phyloP scores from a whole-genome alignment of 2,329 filamentous ascomycete genomes.

The Pseudocercospora fijiensis region DNA sequence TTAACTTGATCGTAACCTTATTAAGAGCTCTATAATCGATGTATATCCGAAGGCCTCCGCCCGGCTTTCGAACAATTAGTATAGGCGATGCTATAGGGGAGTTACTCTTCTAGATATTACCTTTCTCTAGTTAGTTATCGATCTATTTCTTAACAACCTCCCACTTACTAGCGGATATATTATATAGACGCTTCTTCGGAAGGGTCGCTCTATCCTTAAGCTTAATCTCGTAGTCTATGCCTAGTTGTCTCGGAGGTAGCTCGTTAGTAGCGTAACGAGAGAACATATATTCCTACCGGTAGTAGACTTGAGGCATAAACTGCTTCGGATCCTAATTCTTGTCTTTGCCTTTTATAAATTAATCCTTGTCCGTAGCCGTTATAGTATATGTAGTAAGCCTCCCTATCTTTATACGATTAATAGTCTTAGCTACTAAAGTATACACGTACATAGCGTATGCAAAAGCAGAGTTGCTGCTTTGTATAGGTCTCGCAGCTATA shows the following conservation, averaged over 20 bases:
- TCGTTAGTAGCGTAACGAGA: not conserved
- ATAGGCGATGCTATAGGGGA: no score
- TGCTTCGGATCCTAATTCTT: not conserved
- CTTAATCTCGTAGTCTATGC: not conserved
- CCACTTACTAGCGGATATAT: not conserved
- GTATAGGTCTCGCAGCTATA: not conserved
- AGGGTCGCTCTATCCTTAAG: not conserved
- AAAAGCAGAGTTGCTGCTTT: not conserved
- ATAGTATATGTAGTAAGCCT: not conserved
- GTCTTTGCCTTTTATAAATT: not conserved
- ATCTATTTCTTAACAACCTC: no score
- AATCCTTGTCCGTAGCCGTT: not conserved
- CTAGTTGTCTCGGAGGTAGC: not conserved
- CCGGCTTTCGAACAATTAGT: not conserved
- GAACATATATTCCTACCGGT: not conserved
- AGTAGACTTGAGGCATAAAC: not conserved
- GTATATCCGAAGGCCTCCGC: not conserved
- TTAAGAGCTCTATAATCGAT: constrained; percentile 8
- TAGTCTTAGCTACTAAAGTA: not conserved
- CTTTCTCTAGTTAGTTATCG: not conserved
- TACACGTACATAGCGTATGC: not conserved
- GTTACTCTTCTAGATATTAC: not conserved
- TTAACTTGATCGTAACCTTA: not conserved
- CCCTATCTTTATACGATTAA: not conserved
- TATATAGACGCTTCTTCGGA: not conserved